Base-by-base conservation (phyloP, 139 green algal species). In the Micractinium sp. region DNA sequence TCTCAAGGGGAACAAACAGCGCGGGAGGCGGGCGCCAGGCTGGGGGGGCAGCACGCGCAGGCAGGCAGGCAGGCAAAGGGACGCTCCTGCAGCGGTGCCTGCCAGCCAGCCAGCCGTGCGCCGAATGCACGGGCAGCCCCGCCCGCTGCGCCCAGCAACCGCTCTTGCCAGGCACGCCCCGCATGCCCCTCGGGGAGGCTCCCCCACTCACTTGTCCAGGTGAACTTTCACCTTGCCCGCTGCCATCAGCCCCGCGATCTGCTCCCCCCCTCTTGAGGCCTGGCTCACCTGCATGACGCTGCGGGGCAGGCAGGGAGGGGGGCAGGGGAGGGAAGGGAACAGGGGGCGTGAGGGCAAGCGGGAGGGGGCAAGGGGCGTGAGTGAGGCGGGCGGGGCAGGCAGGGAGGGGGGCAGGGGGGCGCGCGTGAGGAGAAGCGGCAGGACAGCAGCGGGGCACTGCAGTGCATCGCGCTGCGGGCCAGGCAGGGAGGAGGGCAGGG, bases 171-270 rank as follows among this genome's bases (percentile, higher is more conserved):
- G 41, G 73, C 31, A 22, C 31, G 47, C 47, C 47, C 47, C 47
- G 9, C 67, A 2, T 80, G 74, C 74, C 15, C 29, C 33, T 80
- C 27, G n/a, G n/a, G n/a, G n/a, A n/a, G n/a, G n/a, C 31, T 1
- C 3, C 29, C 74, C 1, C 2, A 9, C 71, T 22, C 85, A 88
- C 85, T 33, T 82, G 71, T 82, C 85, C 0, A 88, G 31, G 71
- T 74, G 71, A 5, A 73, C 85, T 19, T 88, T 82, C 20, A 88
- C 12, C 71, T 88, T 82, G 85, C 85, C 85, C 71, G 82, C 36
- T 5, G 41, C 69, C 69, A 88, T 82, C 69, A 88, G 85, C 31
- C 27, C 71, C 0, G 85, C 69, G 0, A 88, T 33, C 85, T 88
- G 85, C 14, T 88, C 69, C 85, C 82, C 69, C 1, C 85, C 85